Evolutionary conservation across 2,329 filamentous ascomycete species (phyloP), one percentile per base, ranked within the genome.

Genomic region (Rutstroemia sp.): DNA sequence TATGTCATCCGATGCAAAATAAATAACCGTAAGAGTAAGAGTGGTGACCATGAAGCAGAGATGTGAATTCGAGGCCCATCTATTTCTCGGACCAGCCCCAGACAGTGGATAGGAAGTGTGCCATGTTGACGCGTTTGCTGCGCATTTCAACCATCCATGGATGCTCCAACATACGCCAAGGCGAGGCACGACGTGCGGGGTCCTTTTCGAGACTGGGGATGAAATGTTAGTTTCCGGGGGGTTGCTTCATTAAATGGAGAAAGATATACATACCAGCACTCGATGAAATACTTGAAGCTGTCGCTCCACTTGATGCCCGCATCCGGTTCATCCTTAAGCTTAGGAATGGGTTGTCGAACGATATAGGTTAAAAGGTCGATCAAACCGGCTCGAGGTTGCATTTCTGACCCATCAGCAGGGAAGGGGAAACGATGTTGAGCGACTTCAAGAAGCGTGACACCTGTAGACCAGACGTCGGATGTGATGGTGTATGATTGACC

Each of bases 71-170:
- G 30, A 12, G 30, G 30, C 4, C 12, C 10, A 19, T 46, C 30
- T 56, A 51, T 51, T 51, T 53, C 27, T 64, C 62, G 36, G 94
- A 86, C 94, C 94, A 99, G 58, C 92, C 94, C 94, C 94, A 99
- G 45, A 99, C 94, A 66, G 94, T 91, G 59, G 86, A 84, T 58
- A 99, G 80, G 73, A 96, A 99, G 67, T 91, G 88, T 63, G 84
- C 84, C 92, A 99, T 97, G 73, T 97, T 97, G 70, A 99, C 94
- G 65, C 94, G 89, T 78, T 96, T 97, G 54, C 83, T 80, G 67
- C 87, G 87, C 89, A 97, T 97, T 68, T 99, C 94, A 44, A 89
- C 77, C 86, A 99, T 96, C 94, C 94, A 99, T 2, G 94, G 94
- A 74, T 99, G 94, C 70, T 99, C 94, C 61, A 96, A 82, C 92